A percentile compares a stretch with the other conserved stretches of the same genome.
phyloP scores from a whole-genome alignment of 2,329 filamentous ascomycete species.

The Penicillium palitans region DNA sequence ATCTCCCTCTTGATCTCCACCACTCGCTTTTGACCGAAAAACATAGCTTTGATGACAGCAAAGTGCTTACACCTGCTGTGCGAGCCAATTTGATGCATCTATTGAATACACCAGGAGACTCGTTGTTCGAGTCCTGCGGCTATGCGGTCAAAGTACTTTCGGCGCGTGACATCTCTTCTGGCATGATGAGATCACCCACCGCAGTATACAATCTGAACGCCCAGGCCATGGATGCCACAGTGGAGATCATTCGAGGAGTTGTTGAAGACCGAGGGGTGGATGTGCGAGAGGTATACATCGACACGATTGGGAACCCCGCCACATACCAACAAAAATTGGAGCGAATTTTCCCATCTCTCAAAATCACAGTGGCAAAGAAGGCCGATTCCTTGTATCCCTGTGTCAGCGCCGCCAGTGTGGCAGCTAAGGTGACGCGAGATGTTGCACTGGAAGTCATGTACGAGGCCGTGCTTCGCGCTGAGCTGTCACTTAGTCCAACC shows the following conservation, averaged over 20 bases:
- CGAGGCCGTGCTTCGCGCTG: slow-evolving; percentile 48
- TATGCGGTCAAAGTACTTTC: slow-evolving; percentile 83
- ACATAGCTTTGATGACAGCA: slow-evolving; percentile 93
- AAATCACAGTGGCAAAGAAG: slow-evolving; percentile 81
- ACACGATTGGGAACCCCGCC: slow-evolving; percentile 83
- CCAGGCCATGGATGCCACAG: slow-evolving; percentile 90
- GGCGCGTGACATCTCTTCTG: slow-evolving; percentile 75
- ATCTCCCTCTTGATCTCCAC: slow-evolving; percentile 64
- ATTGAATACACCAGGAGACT: slow-evolving; percentile 66
- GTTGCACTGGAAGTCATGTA: slow-evolving; percentile 81
- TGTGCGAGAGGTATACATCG: slow-evolving; percentile 86
- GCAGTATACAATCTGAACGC: slow-evolving; percentile 86
- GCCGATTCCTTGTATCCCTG: slow-evolving; percentile 90
- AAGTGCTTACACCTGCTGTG: slow-evolving; percentile 79
- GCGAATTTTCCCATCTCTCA: slow-evolving; percentile 74
- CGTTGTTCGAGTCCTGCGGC: slow-evolving; percentile 66
- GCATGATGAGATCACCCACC: slow-evolving; percentile 65
- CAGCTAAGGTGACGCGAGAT: slow-evolving; percentile 93
- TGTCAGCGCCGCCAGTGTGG: slow-evolving; percentile 90
- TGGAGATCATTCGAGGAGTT: slow-evolving; percentile 75
- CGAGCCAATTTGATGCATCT: slow-evolving; percentile 70
- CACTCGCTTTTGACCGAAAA: slow-evolving; percentile 72
- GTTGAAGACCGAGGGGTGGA: slow-evolving; percentile 72
- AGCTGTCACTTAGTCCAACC: slow-evolving; percentile 30
- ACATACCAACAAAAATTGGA: slow-evolving; percentile 83